Evolutionary conservation across 139 green algal species (phyloP).

Genomic region (Mesostigma viride): DNA sequence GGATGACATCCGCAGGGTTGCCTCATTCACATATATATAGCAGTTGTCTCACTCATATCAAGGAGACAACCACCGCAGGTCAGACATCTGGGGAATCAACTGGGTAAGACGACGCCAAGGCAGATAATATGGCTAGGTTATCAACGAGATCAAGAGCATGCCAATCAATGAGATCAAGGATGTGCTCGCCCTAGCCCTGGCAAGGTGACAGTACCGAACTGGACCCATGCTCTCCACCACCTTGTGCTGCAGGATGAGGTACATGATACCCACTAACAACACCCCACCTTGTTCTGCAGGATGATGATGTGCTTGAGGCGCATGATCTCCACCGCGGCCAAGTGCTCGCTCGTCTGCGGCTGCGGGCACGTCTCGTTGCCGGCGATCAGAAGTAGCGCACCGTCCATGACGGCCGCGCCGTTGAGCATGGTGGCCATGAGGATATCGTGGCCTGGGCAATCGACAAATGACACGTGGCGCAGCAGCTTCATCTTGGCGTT

Average conservation of each 20-base stretch:
- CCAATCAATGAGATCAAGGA: background rate
- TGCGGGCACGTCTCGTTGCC: slow-evolving; percentile 97
- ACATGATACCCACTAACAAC: too few species aligned
- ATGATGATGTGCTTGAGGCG: slow-evolving; percentile 86
- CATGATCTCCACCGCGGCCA: slow-evolving; percentile 99
- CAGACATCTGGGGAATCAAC: too few species aligned
- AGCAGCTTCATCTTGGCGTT: slow-evolving; percentile 77
- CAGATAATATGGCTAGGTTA: too few species aligned
- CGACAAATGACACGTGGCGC: slow-evolving; percentile 95
- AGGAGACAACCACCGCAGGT: too few species aligned
- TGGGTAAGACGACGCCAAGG: too few species aligned
- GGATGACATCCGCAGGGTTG: too few species aligned
- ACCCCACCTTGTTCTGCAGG: slow-evolving; percentile 72
- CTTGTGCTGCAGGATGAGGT: too few species aligned
- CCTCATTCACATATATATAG: too few species aligned
- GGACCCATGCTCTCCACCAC: too few species aligned
- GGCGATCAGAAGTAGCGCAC: slow-evolving; percentile 92
- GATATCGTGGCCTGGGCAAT: slow-evolving; percentile 99
- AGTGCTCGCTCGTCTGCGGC: slow-evolving; percentile 91
- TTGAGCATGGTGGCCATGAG: slow-evolving; percentile 99
- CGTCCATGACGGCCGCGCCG: slow-evolving; percentile 98
- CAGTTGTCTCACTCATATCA: too few species aligned
- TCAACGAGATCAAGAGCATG: background rate
- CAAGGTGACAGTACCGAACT: too few species aligned
- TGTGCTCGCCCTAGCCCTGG: too few species aligned